These are phyloP conservation scores for Corylus avellana DNA, from an alignment of 306 rosid genomes.

Conservation along the genomic window DNA sequence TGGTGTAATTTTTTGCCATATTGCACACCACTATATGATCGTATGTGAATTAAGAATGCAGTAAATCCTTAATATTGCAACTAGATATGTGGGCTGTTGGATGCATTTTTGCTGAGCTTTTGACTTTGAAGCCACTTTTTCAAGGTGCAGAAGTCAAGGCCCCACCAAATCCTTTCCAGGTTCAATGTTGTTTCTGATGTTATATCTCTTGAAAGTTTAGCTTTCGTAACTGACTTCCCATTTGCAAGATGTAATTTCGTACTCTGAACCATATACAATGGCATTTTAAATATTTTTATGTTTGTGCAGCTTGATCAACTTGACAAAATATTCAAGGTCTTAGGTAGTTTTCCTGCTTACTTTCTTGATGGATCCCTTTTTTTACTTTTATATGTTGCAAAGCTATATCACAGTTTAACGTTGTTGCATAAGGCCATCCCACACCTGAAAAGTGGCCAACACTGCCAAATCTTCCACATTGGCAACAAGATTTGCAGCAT, in stretches of 20 bases:
- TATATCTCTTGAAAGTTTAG: conserved; percentile 3
- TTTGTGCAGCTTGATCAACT: conserved; percentile 94
- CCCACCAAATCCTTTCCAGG: conserved; percentile 89
- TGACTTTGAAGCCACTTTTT: conserved; percentile 95
- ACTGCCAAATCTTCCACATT: conserved; percentile 82
- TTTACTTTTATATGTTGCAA: conserved; percentile 33
- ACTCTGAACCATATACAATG: conserved; percentile 6
- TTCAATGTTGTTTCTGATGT: conserved; percentile 24
- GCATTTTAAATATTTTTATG: conserved; percentile 23
- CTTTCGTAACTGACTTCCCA: conserved; percentile 7
- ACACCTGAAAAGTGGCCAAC: conserved; percentile 95
- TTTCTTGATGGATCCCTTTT: neutral
- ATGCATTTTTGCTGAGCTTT: conserved; percentile 97
- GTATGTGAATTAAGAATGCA: neutral
- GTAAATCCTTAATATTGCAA: conserved; percentile 40
- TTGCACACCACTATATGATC: neutral
- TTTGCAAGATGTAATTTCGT: conserved; percentile 15
- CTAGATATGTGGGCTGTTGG: conserved; percentile 99
- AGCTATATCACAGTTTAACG: conserved; percentile 35
- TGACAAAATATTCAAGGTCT: conserved; percentile 96
- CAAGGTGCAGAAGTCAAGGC: conserved; percentile 98
- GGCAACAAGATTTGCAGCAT: conserved; percentile 77
- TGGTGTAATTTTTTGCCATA: neutral
- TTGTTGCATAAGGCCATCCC: conserved; percentile 83
- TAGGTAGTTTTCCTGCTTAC: conserved; percentile 60